Evolutionary conservation across 352 stramenopile species (phyloP), one percentile per base, ranked within the genome.

Genomic region (Saprolegnia parasitica): DNA sequence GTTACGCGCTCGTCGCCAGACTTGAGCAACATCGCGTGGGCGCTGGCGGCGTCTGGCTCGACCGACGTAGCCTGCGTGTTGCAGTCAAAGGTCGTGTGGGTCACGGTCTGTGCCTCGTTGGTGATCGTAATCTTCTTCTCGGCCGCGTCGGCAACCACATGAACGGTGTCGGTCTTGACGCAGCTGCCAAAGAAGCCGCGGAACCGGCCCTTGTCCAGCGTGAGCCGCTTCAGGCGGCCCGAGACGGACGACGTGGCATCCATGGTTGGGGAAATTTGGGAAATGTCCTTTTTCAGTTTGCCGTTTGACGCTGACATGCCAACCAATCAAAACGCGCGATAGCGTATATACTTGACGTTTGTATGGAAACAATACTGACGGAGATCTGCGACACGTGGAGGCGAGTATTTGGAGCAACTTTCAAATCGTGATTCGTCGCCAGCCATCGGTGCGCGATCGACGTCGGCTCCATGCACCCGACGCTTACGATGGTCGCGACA

Each of bases 81-180:
- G 6, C 57, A 23, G 70, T 77, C 76, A 32, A 74, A 71, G 39
- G 66, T 74, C 13, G 49, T 35, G 29, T 72, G 29, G 10, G 54
- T 49, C 23, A 47, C 56, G 1, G 21, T 47, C 56, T 83, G 74
- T 3, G 76, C 73, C 39, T 82, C 77, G 56, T 83, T 76, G 60
- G 86, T 87, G 15, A 88, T 29, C 10, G 72, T 76, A 50, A 86
- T 65, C 71, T 71, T 74, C 74, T 84, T 80, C 16, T 71, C 42
- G 39, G 75, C 72, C 37, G 78, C 73, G 61, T 88, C 86, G 56
- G 73, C 75, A 46, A 82, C 74, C 5, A 74, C 76, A 49, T 79
- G 79, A 56, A 76, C 76, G 26, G 60, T 23, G 10, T 50, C 20
- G 18, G 21, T 56, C 60, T 67, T 67, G 21, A n/a, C 21, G 4